phyloP scores from a whole-genome alignment of 2,329 filamentous ascomycete genomes.

The Fusarium multiceps region DNA sequence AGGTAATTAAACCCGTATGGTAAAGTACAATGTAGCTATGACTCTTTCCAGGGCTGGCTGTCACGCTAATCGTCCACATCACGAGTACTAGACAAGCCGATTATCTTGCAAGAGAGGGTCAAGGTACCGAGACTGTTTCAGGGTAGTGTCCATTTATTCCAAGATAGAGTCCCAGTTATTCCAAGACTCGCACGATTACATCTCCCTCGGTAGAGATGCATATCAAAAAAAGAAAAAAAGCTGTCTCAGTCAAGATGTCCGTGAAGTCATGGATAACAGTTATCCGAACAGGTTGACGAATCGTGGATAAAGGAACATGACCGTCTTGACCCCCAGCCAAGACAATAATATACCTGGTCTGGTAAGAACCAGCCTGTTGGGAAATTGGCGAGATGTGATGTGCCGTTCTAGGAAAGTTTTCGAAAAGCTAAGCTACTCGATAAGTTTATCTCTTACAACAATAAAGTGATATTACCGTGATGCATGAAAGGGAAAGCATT shows the following conservation, averaged over 20 bases:
- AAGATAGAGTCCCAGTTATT: not conserved
- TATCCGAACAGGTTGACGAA: slow-evolving; percentile 10
- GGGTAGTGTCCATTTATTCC: not conserved
- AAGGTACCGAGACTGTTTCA: slow-evolving; percentile 11
- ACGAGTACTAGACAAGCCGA: not conserved
- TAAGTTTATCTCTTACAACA: not conserved
- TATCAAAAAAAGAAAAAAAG: not conserved
- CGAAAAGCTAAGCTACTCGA: not conserved
- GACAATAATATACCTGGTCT: not conserved
- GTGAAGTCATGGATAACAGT: not conserved
- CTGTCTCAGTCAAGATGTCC: not conserved
- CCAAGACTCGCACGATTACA: not conserved
- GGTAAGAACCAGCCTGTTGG: slow-evolving; percentile 34
- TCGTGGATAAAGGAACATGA: slow-evolving; percentile 6
- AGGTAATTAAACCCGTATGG: not conserved
- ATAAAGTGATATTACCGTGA: not conserved
- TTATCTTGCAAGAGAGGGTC: not conserved
- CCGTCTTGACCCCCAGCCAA: slow-evolving; percentile 12
- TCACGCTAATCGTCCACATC: not conserved
- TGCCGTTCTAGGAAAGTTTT: not conserved
- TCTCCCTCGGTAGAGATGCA: not conserved
- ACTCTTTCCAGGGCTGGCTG: not conserved
- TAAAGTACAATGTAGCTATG: not conserved
- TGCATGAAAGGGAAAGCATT: not conserved
- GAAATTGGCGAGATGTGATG: slow-evolving; percentile 33